These are phyloP conservation scores for Auriscalpium microsporum DNA, from an alignment of 768 basidiomycete genomes.

Conservation along the genomic window DNA sequence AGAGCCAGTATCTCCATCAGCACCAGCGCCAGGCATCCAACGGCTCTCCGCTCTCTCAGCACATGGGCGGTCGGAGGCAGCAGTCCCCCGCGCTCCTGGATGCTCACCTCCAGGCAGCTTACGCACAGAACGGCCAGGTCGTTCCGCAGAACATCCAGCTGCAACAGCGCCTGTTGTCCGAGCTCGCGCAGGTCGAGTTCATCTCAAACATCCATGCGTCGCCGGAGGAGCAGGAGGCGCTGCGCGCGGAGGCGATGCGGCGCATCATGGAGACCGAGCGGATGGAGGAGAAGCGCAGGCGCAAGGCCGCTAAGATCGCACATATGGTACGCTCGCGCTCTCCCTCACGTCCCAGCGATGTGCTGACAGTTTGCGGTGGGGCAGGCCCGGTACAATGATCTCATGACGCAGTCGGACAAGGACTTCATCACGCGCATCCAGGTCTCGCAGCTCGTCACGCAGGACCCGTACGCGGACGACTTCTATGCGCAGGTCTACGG, in stretches of 20 bases:
- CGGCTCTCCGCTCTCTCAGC: slow-evolving; percentile 39
- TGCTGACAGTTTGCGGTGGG: background rate
- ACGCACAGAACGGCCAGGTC: slow-evolving; percentile 47
- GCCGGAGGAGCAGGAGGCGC: slow-evolving; percentile 57
- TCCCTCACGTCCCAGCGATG: background rate
- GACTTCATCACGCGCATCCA: slow-evolving; percentile 99
- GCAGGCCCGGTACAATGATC: slow-evolving; percentile 85
- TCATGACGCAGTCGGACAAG: slow-evolving; percentile 98
- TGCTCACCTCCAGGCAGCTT: slow-evolving; percentile 24
- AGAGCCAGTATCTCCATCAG: slow-evolving; percentile 28
- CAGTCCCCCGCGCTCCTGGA: slow-evolving; percentile 20
- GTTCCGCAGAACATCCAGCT: slow-evolving; percentile 59
- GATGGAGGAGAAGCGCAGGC: slow-evolving; percentile 77
- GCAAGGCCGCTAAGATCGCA: slow-evolving; percentile 78
- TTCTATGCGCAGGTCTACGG: slow-evolving; percentile 97
- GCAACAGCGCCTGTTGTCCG: slow-evolving; percentile 69
- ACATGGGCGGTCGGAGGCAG: slow-evolving; percentile 39
- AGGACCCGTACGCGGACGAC: slow-evolving; percentile 96
- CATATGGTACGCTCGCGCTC: slow-evolving; percentile 55
- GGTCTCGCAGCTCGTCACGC: slow-evolving; percentile 94
- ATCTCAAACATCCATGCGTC: slow-evolving; percentile 55
- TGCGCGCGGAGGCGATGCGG: slow-evolving; percentile 73
- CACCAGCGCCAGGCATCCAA: slow-evolving; percentile 38
- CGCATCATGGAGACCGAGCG: slow-evolving; percentile 88
- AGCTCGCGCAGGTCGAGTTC: slow-evolving; percentile 66